Base-by-base conservation (phyloP, 352 stramenopile genomes). In the Saprolegnia parasitica region DNA sequence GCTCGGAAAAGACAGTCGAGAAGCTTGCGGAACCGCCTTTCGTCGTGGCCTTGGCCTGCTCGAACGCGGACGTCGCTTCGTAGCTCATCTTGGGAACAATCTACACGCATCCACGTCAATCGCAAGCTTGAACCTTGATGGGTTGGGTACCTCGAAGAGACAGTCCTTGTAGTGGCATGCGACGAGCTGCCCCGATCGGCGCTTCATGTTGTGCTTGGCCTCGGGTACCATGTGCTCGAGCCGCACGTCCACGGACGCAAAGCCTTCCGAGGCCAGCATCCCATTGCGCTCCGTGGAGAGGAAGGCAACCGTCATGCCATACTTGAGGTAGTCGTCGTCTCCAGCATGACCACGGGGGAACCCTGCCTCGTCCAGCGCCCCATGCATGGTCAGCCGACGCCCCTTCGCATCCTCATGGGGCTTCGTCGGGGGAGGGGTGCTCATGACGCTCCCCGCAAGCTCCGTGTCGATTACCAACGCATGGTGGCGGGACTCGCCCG, bases 51-150 rank as follows among this genome's bases (percentile, higher is more conserved):
- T 68, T 47, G 47, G 74, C 68, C 23, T 74, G 75, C 20, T 81
- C 71, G 2, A 87, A 67, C 8, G 74, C 74, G 42, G 81, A 73
- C 0, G 81, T 89, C 3, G 83, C 78, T 45, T 91, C 83, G 21
- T 89, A 91, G 21, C 72, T 86, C 83, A 90, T 89, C 56, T 88
- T 88, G 2, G 83, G 83, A 10, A 91, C 76, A 24, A 91, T 71
- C 57, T 89, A 52, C 81, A 84, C 57, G 67, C 26, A 83, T 60
- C 24, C 84, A 65, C 8, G 77, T 70, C 29, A 82, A 75, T 1
- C 74, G 72, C 55, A 77, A 72, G 9, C 79, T 71, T 0, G 72
- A 71, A 68, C 81, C 81, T 42, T 8, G 23, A 77, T 56, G 26
- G 74, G 74, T 16, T 73, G 74, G 49, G 86, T 79, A 16, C 86